phyloP scores from a whole-genome alignment of 495 filamentous ascomycete genomes.

The Usnea hakonensis region DNA sequence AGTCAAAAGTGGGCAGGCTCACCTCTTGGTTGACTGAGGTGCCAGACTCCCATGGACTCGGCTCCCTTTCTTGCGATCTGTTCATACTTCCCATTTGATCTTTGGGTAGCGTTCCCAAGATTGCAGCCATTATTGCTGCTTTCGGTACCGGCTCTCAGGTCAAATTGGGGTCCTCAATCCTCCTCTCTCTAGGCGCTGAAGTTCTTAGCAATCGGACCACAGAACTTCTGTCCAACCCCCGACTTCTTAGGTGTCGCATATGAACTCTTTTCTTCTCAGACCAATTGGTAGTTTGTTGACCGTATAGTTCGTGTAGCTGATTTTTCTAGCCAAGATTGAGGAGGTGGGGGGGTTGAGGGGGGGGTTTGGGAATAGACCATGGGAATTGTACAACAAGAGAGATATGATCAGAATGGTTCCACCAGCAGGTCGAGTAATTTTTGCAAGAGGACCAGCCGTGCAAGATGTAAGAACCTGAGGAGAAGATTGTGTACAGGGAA shows the following conservation, averaged over 20 bases:
- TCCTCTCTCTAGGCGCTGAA: background rate
- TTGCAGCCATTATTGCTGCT: constrained; percentile 11
- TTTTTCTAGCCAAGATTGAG: background rate
- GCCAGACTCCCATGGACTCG: constrained; percentile 5
- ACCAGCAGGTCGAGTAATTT: background rate
- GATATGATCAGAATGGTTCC: background rate
- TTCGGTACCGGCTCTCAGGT: background rate
- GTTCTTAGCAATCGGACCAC: background rate
- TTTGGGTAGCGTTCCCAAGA: constrained; percentile 1
- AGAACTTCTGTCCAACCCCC: background rate
- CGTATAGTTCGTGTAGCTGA: background rate
- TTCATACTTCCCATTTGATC: background rate
- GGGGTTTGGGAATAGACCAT: background rate
- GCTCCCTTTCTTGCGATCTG: constrained; percentile 2
- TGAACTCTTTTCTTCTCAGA: background rate
- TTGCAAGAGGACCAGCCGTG: background rate
- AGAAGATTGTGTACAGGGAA: background rate
- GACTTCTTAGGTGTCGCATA: background rate
- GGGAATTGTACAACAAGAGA: background rate
- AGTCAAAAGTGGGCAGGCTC: background rate
- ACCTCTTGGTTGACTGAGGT: constrained; percentile 10
- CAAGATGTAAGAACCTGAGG: background rate
- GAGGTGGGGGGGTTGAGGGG: background rate
- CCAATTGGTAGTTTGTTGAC: background rate
- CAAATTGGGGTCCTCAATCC: background rate